phyloP scores from a whole-genome alignment of 1,284 basidiomycete genomes.

The Flammula alnicola region DNA sequence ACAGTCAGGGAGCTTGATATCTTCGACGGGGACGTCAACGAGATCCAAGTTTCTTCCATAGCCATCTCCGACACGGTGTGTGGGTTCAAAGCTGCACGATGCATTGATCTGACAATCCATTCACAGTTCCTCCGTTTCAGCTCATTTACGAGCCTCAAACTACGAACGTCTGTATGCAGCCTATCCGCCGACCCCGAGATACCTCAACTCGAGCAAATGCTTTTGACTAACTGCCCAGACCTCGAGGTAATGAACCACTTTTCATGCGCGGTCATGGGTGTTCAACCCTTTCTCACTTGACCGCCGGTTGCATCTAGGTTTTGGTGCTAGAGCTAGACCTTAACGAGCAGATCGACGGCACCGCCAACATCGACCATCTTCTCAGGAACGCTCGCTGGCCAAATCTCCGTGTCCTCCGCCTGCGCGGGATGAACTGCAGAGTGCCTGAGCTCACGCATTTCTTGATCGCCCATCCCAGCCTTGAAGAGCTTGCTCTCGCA shows the following conservation, averaged over 20 bases:
- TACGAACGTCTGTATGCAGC: not conserved
- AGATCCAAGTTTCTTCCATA: not conserved
- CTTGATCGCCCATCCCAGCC: conserved; percentile 1
- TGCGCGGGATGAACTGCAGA: conserved; percentile 7
- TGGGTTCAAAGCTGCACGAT: too few relatives aligned
- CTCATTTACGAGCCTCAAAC: not conserved
- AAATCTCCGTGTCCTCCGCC: conserved; percentile 10
- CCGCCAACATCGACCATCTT: conserved; percentile 10
- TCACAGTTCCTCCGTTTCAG: conserved; percentile 1
- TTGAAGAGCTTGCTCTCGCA: conserved; percentile 8
- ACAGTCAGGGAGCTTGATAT: conserved; percentile 11
- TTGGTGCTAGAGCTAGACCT: conserved; percentile 6
- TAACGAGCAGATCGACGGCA: not conserved
- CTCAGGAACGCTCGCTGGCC: conserved; percentile 8
- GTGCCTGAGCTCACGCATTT: conserved; percentile 3
- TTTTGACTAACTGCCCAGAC: conserved; percentile 2
- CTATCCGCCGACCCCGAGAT: not conserved
- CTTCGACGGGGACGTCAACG: not conserved
- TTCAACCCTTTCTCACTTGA: not conserved
- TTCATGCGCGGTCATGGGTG: not conserved
- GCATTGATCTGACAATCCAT: not conserved
- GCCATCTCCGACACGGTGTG: conserved; percentile 2
- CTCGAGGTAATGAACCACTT: conserved; percentile 7
- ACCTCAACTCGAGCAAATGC: conserved; percentile 6
- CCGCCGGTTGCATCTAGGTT: not conserved